Evolutionary conservation across 208 protist species (phyloP), one percentile per base, ranked within the genome.

Genomic region (Acanthamoeba royreba): DNA sequence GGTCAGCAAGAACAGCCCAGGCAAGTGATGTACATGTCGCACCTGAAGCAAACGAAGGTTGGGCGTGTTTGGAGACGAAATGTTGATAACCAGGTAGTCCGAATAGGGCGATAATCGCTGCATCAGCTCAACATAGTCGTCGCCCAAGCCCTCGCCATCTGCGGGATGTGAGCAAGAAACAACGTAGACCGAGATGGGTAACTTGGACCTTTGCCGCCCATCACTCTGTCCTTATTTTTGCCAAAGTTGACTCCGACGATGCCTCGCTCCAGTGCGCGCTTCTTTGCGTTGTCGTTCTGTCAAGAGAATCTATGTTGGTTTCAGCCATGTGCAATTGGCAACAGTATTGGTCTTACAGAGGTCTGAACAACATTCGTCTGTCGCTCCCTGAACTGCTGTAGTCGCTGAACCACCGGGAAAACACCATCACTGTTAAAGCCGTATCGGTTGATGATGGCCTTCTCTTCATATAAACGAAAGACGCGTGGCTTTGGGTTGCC

Each of bases 401-500:
- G 58, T n/a, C 92, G 13, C 42, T 94, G 46, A 22, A 42, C 46
- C 19, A 61, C 83, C 3, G 66, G 85, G 28, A 81, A 53, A 7
- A 96, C 66, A 25, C 97, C 97, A 19, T 96, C 93, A 90, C 94
- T 97, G 92, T 97, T 97, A 92, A 97, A 97, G 33, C 97, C 97
- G 90, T 97, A 97, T 52, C 97, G 79, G 72, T 97, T 97, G 81
- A 97, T 96, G 31, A 97, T 94, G 3, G 92, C 96, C 33, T 69
- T 31, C 45, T 97, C 92, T 33, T 95, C 86, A 2, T 31, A 38
- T 17, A 97, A 28, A 25, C 96, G 90, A 58, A 97, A 97, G 19
- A 97, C 96, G 45, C 97, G 86, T 40, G 97, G 97, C 79, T 94
- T 93, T 19, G 94, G 88, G 90, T 97, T 97, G 38, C 97, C 96